These are phyloP conservation scores for Zygosaccharomyces rouxii DNA, from an alignment of 805 yeast genomes.

Conservation along the genomic window DNA sequence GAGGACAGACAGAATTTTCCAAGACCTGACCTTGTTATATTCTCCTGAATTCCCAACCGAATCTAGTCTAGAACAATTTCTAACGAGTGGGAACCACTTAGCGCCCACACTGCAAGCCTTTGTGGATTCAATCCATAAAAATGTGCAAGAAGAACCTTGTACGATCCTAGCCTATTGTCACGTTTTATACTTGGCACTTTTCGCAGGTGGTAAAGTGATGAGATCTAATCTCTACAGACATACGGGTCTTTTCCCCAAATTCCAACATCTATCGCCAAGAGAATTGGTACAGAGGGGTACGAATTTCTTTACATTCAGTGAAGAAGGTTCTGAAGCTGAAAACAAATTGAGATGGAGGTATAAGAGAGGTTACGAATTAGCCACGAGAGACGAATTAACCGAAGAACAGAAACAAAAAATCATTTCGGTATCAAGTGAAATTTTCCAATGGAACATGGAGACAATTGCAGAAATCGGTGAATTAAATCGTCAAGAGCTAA, in stretches of 20 bases:
- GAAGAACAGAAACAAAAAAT: slow-evolving; percentile 69
- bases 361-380: slow-evolving; percentile 73
- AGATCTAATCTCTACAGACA: slow-evolving; percentile 61
- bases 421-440: slow-evolving; percentile 60
- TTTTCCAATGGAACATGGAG: slow-evolving; percentile 57
- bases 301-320: slow-evolving; percentile 49
- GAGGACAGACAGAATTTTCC: slow-evolving; percentile 50
- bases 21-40: slow-evolving; percentile 67
- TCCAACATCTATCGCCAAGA: slow-evolving; percentile 58
- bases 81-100: slow-evolving; percentile 20
- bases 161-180: slow-evolving; percentile 76
- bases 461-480: slow-evolving; percentile 64
- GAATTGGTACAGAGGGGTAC: slow-evolving; percentile 62
- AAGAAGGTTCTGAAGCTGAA: slow-evolving; percentile 65
- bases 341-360: slow-evolving; percentile 58
- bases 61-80: slow-evolving; percentile 9
- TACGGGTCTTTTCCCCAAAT: slow-evolving; percentile 70
- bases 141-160: slow-evolving; percentile 60
- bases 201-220: slow-evolving; percentile 81
- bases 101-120: slow-evolving; percentile 60
- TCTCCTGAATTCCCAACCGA: slow-evolving; percentile 37
- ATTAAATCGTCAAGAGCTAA: slow-evolving; percentile 56
- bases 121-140: slow-evolving; percentile 52
- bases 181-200: slow-evolving; percentile 76
- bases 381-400: slow-evolving; percentile 63